A percentile compares a stretch with the other conserved stretches of the same genome.
These are phyloP conservation scores for Nicotiana undulata DNA, from an alignment of 257 asterid species.

Conservation along the genomic window DNA sequence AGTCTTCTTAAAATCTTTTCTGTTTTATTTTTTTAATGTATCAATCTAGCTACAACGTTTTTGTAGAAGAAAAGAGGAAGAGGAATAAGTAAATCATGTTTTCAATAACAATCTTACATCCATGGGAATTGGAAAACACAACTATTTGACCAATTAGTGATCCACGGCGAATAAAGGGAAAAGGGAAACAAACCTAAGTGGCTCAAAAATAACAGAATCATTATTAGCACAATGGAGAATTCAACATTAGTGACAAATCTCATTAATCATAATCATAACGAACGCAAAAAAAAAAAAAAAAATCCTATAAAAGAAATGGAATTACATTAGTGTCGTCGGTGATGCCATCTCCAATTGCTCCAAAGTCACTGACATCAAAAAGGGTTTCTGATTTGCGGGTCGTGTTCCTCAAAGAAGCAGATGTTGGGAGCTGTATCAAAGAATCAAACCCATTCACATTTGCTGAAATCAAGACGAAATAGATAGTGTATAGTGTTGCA, in stretches of 20 bases:
- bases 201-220: background rate
- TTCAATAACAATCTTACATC: background rate
- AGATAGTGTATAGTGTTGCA: background rate
- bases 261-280: background rate
- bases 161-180: background rate
- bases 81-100: background rate
- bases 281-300: background rate
- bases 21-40: background rate
- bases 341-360: slow-evolving; percentile 34
- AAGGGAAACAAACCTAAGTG: background rate
- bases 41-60: background rate
- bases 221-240: background rate
- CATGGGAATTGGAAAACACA: background rate
- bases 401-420: slow-evolving; percentile 3
- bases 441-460: slow-evolving; percentile 23
- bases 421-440: slow-evolving; percentile 19
- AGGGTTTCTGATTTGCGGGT: background rate
- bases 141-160: background rate
- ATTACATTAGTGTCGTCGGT: slow-evolving; percentile 29
- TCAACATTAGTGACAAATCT: background rate
- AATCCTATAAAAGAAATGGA: background rate
- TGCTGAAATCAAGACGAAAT: background rate
- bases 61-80: background rate
- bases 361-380: slow-evolving; percentile 23
- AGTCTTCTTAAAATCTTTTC: background rate